A percentile compares a stretch with the other conserved stretches of the same genome.
Conservation (phyloP, 768 basidiomycete species). For the Mycena belliarum region DNA sequence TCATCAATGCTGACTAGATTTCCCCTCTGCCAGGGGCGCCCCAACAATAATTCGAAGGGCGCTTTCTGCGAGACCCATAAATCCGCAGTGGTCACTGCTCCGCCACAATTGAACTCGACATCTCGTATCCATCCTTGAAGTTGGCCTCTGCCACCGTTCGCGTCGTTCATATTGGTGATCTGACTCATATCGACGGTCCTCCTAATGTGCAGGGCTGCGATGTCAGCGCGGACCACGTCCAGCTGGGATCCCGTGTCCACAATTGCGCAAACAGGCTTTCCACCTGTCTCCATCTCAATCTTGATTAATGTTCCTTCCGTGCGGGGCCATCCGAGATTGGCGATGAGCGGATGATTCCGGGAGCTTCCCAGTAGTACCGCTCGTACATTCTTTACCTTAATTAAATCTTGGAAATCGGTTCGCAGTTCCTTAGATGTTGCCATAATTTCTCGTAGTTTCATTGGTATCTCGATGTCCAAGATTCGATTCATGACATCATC, state of each 20-base stretch:
- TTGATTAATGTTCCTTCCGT: constrained; percentile 10
- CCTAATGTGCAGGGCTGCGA: constrained; percentile 2
- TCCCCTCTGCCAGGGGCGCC: constrained; percentile 27
- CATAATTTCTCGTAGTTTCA: background rate
- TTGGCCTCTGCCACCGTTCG: constrained; percentile 27
- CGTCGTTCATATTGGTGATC: constrained; percentile 25
- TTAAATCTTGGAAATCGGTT: background rate
- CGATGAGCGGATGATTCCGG: background rate
- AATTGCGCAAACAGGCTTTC: constrained; percentile 18
- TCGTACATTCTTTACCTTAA: background rate
- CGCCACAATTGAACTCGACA: constrained; percentile 26
- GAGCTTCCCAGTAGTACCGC: background rate
- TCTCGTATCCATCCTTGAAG: constrained; percentile 23
- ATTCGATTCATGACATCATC: background rate
- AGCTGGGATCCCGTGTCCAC: constrained; percentile 31
- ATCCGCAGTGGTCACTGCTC: constrained; percentile 20
- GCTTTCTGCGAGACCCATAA: constrained; percentile 22
- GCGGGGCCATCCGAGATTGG: background rate
- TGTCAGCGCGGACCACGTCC: constrained; percentile 22
- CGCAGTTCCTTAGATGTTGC: background rate
- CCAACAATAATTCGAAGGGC: constrained; percentile 23
- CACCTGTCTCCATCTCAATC: constrained; percentile 16
- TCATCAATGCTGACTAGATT: constrained; percentile 30
- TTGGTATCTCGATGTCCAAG: background rate
- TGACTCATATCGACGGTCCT: constrained; percentile 17